phyloP scores from a whole-genome alignment of 2,329 filamentous ascomycete species.

The Clarireedia hainanense region DNA sequence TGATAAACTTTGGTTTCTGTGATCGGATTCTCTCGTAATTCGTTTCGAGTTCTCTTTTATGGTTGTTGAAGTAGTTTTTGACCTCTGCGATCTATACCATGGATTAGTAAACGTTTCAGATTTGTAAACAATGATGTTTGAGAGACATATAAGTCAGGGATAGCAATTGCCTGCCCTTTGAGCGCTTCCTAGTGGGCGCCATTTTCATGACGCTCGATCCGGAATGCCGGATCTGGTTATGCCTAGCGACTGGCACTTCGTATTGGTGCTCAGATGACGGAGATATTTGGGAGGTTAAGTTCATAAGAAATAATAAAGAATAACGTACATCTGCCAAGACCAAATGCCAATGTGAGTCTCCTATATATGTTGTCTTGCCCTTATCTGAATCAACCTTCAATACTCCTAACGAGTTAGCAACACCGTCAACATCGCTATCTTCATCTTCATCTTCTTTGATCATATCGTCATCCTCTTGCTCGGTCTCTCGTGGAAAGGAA shows the following conservation, averaged over 20 bases:
- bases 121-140: not conserved
- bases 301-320: not conserved
- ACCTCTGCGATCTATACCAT: slow-evolving; percentile 70
- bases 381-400: slow-evolving; percentile 74
- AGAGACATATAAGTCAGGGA: not conserved
- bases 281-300: not conserved
- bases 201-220: not conserved
- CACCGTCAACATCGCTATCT: slow-evolving; percentile 55
- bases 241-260: not conserved
- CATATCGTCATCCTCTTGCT: slow-evolving; percentile 50
- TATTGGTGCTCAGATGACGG: not conserved
- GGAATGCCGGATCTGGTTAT: not conserved
- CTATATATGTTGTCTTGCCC: slow-evolving; percentile 70
- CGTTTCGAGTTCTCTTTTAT: slow-evolving; percentile 83
- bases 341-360: slow-evolving; percentile 76
- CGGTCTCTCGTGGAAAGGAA: slow-evolving; percentile 34
- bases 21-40: slow-evolving; percentile 70
- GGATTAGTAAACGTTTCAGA: not conserved
- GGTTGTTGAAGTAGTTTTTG: slow-evolving; percentile 76
- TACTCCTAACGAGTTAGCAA: slow-evolving; percentile 68
- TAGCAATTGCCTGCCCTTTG: not conserved
- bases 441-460: slow-evolving; percentile 49
- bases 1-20: slow-evolving; percentile 51
- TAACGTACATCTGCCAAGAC: slow-evolving; percentile 58
- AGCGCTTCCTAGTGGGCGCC: not conserved